Evolutionary conservation across 1,139 yeast genomes (phyloP).

Genomic region (Saccharomyces hybrid): DNA sequence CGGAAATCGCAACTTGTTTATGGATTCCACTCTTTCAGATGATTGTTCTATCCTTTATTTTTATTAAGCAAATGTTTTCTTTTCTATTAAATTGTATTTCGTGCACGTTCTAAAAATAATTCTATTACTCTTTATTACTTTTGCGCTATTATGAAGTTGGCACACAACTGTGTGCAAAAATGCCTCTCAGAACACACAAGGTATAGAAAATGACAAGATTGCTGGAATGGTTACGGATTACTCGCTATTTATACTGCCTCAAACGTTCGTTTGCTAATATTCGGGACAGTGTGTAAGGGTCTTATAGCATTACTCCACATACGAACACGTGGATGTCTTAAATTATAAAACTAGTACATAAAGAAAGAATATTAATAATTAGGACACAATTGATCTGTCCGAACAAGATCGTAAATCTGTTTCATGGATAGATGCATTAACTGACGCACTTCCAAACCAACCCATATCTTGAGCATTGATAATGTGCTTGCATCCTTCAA

Average conservation of each 20-base stretch:
- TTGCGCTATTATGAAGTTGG: background rate
- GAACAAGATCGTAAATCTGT: constrained; percentile 44
- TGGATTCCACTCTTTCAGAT: background rate
- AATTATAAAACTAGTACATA: background rate
- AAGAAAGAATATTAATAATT: constrained; percentile 34
- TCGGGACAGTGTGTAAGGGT: background rate
- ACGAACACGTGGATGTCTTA: background rate
- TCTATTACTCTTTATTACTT: background rate
- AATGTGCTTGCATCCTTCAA: constrained; percentile 52
- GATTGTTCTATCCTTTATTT: background rate
- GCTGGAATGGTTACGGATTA: too few species aligned
- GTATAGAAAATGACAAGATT: too few species aligned
- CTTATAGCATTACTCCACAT: background rate
- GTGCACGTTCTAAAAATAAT: background rate
- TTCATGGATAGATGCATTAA: constrained; percentile 71
- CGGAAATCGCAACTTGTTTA: too few species aligned
- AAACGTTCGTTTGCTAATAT: background rate
- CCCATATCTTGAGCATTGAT: constrained; percentile 85
- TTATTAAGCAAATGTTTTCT: background rate
- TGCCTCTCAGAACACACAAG: too few species aligned
- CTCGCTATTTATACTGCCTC: too few species aligned
- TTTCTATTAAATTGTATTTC: background rate
- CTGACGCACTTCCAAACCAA: constrained; percentile 82
- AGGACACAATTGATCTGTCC: constrained; percentile 55
- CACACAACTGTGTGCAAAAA: background rate